Base-by-base conservation (phyloP, 2,329 filamentous ascomycete species). In the Stagonosporopsis tanaceti region DNA sequence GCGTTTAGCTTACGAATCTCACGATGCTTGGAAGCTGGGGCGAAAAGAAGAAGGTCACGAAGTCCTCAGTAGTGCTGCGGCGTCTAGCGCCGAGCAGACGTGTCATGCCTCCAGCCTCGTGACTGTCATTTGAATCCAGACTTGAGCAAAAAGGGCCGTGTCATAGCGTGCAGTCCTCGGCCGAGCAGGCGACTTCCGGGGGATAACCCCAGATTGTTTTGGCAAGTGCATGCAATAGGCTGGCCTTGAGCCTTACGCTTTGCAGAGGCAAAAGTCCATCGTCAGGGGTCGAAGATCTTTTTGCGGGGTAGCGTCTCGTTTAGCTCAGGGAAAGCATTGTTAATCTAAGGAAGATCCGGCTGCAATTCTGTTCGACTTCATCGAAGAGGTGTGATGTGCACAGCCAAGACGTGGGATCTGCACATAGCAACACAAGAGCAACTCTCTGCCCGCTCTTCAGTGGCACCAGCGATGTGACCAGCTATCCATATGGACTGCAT, bases 241-340 rank as follows among this genome's bases (percentile, higher is more conserved):
- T 53, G 11, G 20, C 30, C 32, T 38, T 53, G 53, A 50, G 59
- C 39, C 51, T 60, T 50, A 50, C 60, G 53, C 60, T 54, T 62
- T 59, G 40, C 39, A 47, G 47, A 53, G 40, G 46, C 50, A 46
- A 53, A 46, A 41, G 40, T 41, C 39, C 34, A 46, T 40, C 30
- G 50, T 48, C 56, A 65, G 66, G 69, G 67, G 63, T 50, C 38
- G 59, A n/a, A 60, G 60, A 63, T 63, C 44, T 68, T 67, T 73
- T 67, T 71, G 73, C 71, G 72, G 73, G 73, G 73, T 73, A 75
- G 64, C 65, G 60, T 61, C 63, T 59, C 35, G 64, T 35, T 71
- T 74, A 70, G 70, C 65, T 69, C 52, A 57, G 60, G 59, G 60
- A 55, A 60, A 51, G 45, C 41, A 50, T 45, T 37, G 54, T 48